Evolutionary conservation across 768 basidiomycete genomes (phyloP).

Genomic region (Amanita jacksonii): DNA sequence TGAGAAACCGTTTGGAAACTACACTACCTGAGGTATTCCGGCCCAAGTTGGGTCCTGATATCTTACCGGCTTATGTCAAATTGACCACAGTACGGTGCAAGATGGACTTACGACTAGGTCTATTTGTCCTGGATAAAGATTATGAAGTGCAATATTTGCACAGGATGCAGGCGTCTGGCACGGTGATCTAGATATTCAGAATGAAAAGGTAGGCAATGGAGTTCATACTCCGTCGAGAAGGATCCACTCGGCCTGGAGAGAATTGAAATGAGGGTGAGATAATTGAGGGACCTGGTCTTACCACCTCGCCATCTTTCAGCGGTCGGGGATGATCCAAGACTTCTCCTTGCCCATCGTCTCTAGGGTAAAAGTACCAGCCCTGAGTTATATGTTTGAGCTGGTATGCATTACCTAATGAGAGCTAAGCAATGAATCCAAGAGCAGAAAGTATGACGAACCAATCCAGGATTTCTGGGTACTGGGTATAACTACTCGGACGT

Average conservation of each 20-base stretch:
- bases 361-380: slow-evolving; percentile 74
- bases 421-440: not conserved
- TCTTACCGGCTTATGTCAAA: slow-evolving; percentile 25
- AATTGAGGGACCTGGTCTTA: slow-evolving; percentile 17
- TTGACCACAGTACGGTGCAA: too few species aligned
- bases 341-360: slow-evolving; percentile 62
- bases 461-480: slow-evolving; percentile 86
- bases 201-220: not conserved
- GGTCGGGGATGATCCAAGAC: slow-evolving; percentile 50
- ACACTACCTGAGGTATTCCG: slow-evolving; percentile 67
- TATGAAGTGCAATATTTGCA: slow-evolving; percentile 84
- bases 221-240: slow-evolving; percentile 69
- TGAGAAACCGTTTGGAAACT: not conserved
- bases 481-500: slow-evolving; percentile 73
- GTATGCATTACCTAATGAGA: slow-evolving; percentile 59
- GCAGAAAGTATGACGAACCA: slow-evolving; percentile 33
- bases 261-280: too few species aligned
- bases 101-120: slow-evolving; percentile 81
- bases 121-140: slow-evolving; percentile 74
- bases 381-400: slow-evolving; percentile 65
- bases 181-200: not conserved
- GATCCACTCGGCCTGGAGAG: slow-evolving; percentile 73
- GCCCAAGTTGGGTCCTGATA: slow-evolving; percentile 82
- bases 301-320: slow-evolving; percentile 65
- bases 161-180: slow-evolving; percentile 83